phyloP scores from a whole-genome alignment of 2,329 filamentous ascomycete species.

The Phoma sp. region DNA sequence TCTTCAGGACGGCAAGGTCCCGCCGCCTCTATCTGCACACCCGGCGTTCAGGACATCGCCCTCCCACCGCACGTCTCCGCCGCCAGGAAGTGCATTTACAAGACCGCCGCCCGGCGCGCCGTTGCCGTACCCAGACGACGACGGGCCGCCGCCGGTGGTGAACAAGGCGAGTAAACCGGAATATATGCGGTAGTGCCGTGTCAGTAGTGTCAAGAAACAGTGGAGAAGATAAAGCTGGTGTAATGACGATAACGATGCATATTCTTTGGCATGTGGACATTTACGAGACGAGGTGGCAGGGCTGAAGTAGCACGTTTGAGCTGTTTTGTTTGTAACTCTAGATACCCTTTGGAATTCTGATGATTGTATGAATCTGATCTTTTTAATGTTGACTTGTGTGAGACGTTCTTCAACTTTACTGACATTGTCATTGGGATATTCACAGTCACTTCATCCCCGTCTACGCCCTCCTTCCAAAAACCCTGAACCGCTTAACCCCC shows the following conservation, averaged over 20 bases:
- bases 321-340: slow-evolving; percentile 5
- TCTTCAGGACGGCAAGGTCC: slow-evolving; percentile 33
- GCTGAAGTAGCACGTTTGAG: neutral
- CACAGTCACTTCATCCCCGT: too few species aligned
- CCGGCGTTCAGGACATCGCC: slow-evolving; percentile 11
- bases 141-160: slow-evolving; percentile 81
- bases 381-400: too few species aligned
- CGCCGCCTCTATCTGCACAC: slow-evolving; percentile 17
- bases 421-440: too few species aligned
- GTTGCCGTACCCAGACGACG: slow-evolving; percentile 80
- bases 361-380: neutral
- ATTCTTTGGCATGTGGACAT: slow-evolving; percentile 2
- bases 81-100: slow-evolving; percentile 30
- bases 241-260: slow-evolving; percentile 9
- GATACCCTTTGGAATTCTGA: slow-evolving; percentile 12
- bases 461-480: slow-evolving; percentile 65
- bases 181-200: slow-evolving; percentile 45
- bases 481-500: slow-evolving; percentile 84
- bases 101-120: slow-evolving; percentile 45
- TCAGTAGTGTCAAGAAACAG: neutral
- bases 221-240: neutral
- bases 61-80: slow-evolving; percentile 31
- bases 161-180: slow-evolving; percentile 88
- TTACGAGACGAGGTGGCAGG: neutral
- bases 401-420: too few species aligned